Evolutionary conservation across 192 early-diverging fungal genomes (phyloP).

Genomic region (Mortierella antarctica): DNA sequence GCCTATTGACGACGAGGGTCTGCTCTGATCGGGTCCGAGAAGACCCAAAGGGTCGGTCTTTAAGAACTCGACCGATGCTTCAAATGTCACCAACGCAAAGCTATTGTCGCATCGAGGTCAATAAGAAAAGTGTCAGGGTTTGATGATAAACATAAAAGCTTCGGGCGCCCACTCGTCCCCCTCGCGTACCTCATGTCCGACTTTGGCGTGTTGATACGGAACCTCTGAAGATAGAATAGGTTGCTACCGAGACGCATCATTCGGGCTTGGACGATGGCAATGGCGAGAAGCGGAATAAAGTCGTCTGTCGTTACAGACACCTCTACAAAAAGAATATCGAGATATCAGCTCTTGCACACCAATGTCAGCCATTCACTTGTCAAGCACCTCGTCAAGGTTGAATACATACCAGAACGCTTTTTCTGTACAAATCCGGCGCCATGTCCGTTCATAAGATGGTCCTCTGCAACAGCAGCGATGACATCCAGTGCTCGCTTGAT

Average conservation of each 20-base stretch:
- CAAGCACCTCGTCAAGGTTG: neutral
- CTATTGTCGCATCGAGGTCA: slow-evolving; percentile 15
- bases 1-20: slow-evolving; percentile 19
- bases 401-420: slow-evolving; percentile 29
- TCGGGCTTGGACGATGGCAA: slow-evolving; percentile 58
- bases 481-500: slow-evolving; percentile 58
- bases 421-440: slow-evolving; percentile 36
- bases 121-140: too few species aligned
- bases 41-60: slow-evolving; percentile 61
- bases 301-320: slow-evolving; percentile 66
- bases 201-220: slow-evolving; percentile 59
- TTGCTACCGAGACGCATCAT: slow-evolving; percentile 58
- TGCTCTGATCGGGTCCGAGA: slow-evolving; percentile 16
- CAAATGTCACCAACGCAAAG: slow-evolving; percentile 63
- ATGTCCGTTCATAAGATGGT: slow-evolving; percentile 47
- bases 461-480: slow-evolving; percentile 55
- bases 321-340: slow-evolving; percentile 18
- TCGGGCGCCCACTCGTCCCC: too few species aligned
- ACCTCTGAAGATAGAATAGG: slow-evolving; percentile 61
- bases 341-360: neutral
- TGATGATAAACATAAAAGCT: neutral
- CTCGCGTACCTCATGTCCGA: slow-evolving; percentile 55
- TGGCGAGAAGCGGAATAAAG: slow-evolving; percentile 64
- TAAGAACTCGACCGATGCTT: slow-evolving; percentile 60
- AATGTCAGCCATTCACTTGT: too few species aligned